phyloP scores from a whole-genome alignment of 2,329 filamentous ascomycete genomes.

The Hysterium pulicare region DNA sequence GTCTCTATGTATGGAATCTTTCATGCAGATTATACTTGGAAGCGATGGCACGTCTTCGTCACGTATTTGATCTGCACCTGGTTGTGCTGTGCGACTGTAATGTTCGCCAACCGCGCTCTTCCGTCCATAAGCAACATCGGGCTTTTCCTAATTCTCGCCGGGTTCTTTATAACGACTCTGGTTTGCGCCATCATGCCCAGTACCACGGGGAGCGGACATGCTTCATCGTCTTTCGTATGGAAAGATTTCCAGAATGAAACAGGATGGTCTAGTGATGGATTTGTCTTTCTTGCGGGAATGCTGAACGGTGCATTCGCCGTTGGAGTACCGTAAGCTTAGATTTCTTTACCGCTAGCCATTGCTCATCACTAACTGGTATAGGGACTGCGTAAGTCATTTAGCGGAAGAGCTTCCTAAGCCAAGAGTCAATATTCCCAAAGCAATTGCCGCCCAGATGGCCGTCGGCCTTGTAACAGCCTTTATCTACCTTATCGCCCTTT shows the following conservation, averaged over 20 bases:
- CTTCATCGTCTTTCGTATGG: conserved; percentile 44
- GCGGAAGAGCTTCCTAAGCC: conserved; percentile 49
- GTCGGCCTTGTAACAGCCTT: conserved; percentile 36
- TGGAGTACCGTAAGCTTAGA: conserved; percentile 50
- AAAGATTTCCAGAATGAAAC: conserved; percentile 46
- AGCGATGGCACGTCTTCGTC: conserved; percentile 53
- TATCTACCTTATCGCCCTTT: conserved; percentile 37
- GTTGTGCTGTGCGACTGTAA: conserved; percentile 44
- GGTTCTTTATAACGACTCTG: conserved; percentile 55
- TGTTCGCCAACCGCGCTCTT: conserved; percentile 55
- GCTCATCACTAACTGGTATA: conserved; percentile 3
- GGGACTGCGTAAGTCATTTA: conserved; percentile 62
- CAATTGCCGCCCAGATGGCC: conserved; percentile 37
- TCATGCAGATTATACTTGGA: conserved; percentile 43
- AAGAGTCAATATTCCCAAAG: conserved; percentile 39
- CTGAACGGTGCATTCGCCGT: conserved; percentile 68
- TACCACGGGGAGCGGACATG: conserved; percentile 41
- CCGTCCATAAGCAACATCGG: conserved; percentile 55
- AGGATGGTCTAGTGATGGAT: conserved; percentile 50
- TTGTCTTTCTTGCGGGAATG: conserved; percentile 64
- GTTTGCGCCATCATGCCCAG: conserved; percentile 56
- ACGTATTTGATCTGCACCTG: conserved; percentile 48
- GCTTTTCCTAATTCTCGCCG: conserved; percentile 51
- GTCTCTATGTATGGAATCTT: conserved; percentile 50
- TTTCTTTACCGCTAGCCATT: background rate